Base-by-base conservation (phyloP, 768 basidiomycete genomes). In the Pleurotus platypus region DNA sequence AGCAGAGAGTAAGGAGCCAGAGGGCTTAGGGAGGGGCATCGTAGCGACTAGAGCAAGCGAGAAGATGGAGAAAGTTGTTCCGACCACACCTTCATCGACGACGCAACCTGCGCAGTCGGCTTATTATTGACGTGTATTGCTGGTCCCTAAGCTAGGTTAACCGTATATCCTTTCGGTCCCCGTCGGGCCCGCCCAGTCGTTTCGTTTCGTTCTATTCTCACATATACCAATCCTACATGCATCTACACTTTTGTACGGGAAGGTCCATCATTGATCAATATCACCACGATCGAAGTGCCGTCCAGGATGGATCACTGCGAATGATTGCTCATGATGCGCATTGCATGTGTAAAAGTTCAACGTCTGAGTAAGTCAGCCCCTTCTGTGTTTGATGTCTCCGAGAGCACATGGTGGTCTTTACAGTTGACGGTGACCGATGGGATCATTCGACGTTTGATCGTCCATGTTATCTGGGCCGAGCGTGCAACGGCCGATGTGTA, bases 251-350 rank as follows among this genome's bases (percentile, higher is more conserved):
- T n/a, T 16, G n/a, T 45, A 45, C 42, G 42, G 2, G 6, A 7
- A 22, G 24, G 15, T 24, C 16, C 51, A 42, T 22, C 18, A 15
- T 40, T 40, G 39, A 18, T 18, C 39, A n/a, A 40, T 35, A 8
- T 20, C n/a, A 26, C 11, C 22, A 38, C 9, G 24, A 24, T 24
- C 24, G 30, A 35, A 35, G 30, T 35, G 30, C 51, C 51, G 51
- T 54, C 6, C 39, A 54, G 51, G 11, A 53, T 54, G 51, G 51
- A 54, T 54, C 51, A 54, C 42, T n/a, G n/a, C 22, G 18, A 37
- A n/a, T 12, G 27, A 50, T 50, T 27, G 12, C 27, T 42, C 20
- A 54, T 54, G 51, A 54, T 40, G 39, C 51, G 11, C 24, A 24
- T 16, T 40, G 22, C 51, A 48, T 48, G 22, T 48, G 46, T 26